phyloP scores from a whole-genome alignment of 495 filamentous ascomycete species.

The Hamigera avellanea region DNA sequence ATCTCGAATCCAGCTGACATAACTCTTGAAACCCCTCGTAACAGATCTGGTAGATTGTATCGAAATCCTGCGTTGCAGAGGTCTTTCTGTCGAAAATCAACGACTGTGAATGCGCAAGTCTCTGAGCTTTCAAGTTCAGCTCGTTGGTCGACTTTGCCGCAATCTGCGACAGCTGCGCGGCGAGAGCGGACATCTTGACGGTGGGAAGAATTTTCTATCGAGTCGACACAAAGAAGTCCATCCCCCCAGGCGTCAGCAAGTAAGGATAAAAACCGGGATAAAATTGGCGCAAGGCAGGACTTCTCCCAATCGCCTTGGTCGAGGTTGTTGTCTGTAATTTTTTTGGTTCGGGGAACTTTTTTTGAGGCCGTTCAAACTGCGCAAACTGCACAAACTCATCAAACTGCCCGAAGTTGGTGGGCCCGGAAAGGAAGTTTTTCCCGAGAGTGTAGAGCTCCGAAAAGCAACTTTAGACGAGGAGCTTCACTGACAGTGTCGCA shows the following conservation, averaged over 20 bases:
- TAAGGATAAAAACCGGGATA: not conserved
- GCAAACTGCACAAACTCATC: not conserved
- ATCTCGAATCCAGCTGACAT: slow-evolving; percentile 71
- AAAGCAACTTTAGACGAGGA: not conserved
- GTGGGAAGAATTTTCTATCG: slow-evolving; percentile 7
- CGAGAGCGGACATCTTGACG: slow-evolving; percentile 62
- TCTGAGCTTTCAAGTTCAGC: slow-evolving; percentile 82
- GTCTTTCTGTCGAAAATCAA: slow-evolving; percentile 76
- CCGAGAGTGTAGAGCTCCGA: not conserved
- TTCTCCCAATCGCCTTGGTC: not conserved
- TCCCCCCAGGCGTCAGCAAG: slow-evolving; percentile 5
- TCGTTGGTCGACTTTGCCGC: slow-evolving; percentile 64
- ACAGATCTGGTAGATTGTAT: slow-evolving; percentile 77
- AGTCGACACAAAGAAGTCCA: slow-evolving; percentile 9
- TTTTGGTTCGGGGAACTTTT: slow-evolving; percentile 19
- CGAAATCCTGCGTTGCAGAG: slow-evolving; percentile 76
- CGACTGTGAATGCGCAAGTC: slow-evolving; percentile 78
- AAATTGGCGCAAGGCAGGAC: not conserved
- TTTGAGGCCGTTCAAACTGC: slow-evolving; percentile 9
- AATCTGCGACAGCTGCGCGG: slow-evolving; percentile 70
- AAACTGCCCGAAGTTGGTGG: slow-evolving; percentile 6
- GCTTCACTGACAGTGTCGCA: too few relatives aligned
- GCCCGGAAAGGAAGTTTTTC: slow-evolving; percentile 15
- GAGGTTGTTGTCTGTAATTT: not conserved
- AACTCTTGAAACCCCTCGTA: slow-evolving; percentile 81